Percentiles rank a stretch among this genome's conserved stretches.
Evolutionary conservation across 805 yeast species (phyloP).

Genomic region (Suhomyces pyralidae): DNA sequence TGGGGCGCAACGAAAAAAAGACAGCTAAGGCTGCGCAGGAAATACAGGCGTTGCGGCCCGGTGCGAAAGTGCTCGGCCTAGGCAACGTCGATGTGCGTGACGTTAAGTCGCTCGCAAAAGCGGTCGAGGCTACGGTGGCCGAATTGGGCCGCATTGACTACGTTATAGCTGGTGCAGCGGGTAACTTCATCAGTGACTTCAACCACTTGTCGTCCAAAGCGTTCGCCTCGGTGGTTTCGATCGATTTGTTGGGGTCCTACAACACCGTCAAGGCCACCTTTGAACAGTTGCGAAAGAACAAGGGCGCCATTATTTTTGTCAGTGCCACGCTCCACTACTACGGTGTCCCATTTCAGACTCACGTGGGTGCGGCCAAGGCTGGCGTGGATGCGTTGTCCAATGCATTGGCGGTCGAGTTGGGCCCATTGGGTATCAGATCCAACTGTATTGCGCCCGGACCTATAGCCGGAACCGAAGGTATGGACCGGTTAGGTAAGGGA

Average conservation of each 20-base stretch:
- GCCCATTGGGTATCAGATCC: constrained; percentile 28
- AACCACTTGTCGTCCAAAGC: constrained; percentile 43
- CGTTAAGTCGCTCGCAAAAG: constrained; percentile 20
- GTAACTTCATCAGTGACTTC: constrained; percentile 41
- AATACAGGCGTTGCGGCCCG: constrained; percentile 20
- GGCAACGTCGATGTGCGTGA: constrained; percentile 23
- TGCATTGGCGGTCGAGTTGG: constrained; percentile 29
- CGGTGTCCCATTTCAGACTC: constrained; percentile 39
- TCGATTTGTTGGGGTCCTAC: constrained; percentile 41
- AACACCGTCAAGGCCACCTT: constrained; percentile 42
- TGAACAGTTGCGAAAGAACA: constrained; percentile 34
- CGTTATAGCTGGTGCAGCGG: constrained; percentile 46
- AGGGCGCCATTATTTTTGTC: constrained; percentile 37
- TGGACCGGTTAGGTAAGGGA: constrained; percentile 19
- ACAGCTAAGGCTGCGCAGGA: constrained; percentile 23
- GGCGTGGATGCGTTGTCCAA: constrained; percentile 30
- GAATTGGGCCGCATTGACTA: constrained; percentile 42
- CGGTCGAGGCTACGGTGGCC: constrained; percentile 21
- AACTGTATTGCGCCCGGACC: constrained; percentile 29
- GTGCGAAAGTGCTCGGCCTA: constrained; percentile 23
- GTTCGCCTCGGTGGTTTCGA: constrained; percentile 36
- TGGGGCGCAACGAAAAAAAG: constrained; percentile 24
- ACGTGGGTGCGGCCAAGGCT: constrained; percentile 31
- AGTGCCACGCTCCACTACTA: constrained; percentile 44
- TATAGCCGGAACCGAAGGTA: constrained; percentile 27